Conservation (phyloP, 2,329 filamentous ascomycete species). For the Bipolaris zeicola region DNA sequence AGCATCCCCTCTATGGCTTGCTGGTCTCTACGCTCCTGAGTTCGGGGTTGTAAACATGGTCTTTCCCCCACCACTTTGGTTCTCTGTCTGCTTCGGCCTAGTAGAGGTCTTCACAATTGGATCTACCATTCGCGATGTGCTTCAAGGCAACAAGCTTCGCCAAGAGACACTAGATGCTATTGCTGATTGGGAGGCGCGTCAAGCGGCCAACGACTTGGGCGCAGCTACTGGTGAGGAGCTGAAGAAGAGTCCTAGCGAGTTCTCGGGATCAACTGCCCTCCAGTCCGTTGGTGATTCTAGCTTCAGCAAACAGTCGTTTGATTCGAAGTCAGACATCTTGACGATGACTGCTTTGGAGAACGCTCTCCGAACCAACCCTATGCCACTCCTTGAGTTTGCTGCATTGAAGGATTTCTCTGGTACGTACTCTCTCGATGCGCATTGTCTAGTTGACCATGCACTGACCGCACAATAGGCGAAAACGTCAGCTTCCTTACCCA, state of each 20-base stretch:
- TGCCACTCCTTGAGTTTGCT: slow-evolving; percentile 41
- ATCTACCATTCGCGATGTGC: slow-evolving; percentile 39
- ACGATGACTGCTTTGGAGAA: slow-evolving; percentile 45
- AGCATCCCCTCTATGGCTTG: slow-evolving; percentile 43
- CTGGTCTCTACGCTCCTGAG: slow-evolving; percentile 38
- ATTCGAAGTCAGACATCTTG: slow-evolving; percentile 40
- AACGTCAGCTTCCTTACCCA: slow-evolving; percentile 45
- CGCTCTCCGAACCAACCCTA: slow-evolving; percentile 36
- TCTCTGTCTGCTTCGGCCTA: slow-evolving; percentile 40
- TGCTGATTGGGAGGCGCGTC: slow-evolving; percentile 41
- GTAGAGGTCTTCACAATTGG: slow-evolving; percentile 41
- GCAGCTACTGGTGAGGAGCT: slow-evolving; percentile 11
- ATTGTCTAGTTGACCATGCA: neutral
- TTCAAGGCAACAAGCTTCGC: slow-evolving; percentile 33
- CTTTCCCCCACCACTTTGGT: slow-evolving; percentile 38
- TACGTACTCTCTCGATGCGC: neutral
- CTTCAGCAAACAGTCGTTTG: slow-evolving; percentile 25
- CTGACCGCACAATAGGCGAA: slow-evolving; percentile 29
- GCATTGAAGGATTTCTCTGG: slow-evolving; percentile 41
- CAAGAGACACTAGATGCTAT: slow-evolving; percentile 44
- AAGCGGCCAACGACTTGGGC: slow-evolving; percentile 17
- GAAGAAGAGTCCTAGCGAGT: slow-evolving; percentile 20
- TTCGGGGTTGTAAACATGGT: slow-evolving; percentile 34
- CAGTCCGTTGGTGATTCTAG: slow-evolving; percentile 15
- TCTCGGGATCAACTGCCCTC: slow-evolving; percentile 29